Percentiles rank a stretch among this genome's conserved stretches.
phyloP scores from a whole-genome alignment of 2,329 filamentous ascomycete species.

The Neopestalotiopsis sp. region DNA sequence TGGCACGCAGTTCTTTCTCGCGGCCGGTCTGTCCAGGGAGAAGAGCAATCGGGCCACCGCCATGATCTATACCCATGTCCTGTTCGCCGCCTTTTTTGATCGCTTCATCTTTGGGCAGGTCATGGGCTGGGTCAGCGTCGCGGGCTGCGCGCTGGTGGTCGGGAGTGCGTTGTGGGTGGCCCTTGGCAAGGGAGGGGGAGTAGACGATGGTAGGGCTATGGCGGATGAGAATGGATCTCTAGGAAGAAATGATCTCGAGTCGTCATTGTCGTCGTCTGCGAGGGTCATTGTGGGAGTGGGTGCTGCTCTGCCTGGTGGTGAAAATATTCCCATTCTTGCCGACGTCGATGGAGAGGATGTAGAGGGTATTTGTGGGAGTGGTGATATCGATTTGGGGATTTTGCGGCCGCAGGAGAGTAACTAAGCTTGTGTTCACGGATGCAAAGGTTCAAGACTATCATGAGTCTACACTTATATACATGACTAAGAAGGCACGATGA shows the following conservation, averaged over 20 bases:
- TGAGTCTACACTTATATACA: no score
- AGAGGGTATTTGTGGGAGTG: slow-evolving; percentile 21
- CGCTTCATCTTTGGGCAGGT: slow-evolving; percentile 56
- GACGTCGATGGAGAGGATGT: slow-evolving; percentile 30
- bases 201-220: slow-evolving; percentile 27
- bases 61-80: slow-evolving; percentile 65
- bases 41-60: slow-evolving; percentile 64
- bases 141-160: slow-evolving; percentile 58
- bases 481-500: no score
- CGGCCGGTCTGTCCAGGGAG: slow-evolving; percentile 75
- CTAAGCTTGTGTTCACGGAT: background rate
- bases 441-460: no score
- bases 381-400: slow-evolving; percentile 25
- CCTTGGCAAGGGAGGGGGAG: slow-evolving; percentile 44
- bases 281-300: slow-evolving; percentile 26
- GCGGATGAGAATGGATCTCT: slow-evolving; percentile 24
- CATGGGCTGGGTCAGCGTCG: slow-evolving; percentile 55
- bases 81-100: slow-evolving; percentile 61
- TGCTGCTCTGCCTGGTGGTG: background rate
- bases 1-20: slow-evolving; percentile 85
- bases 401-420: background rate
- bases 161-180: slow-evolving; percentile 59
- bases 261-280: slow-evolving; percentile 17
- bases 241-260: slow-evolving; percentile 38
- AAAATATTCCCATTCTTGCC: slow-evolving; percentile 45